These are phyloP conservation scores for Plectosphaerella cucumerina DNA, from an alignment of 2,329 filamentous ascomycete genomes.

Conservation along the genomic window DNA sequence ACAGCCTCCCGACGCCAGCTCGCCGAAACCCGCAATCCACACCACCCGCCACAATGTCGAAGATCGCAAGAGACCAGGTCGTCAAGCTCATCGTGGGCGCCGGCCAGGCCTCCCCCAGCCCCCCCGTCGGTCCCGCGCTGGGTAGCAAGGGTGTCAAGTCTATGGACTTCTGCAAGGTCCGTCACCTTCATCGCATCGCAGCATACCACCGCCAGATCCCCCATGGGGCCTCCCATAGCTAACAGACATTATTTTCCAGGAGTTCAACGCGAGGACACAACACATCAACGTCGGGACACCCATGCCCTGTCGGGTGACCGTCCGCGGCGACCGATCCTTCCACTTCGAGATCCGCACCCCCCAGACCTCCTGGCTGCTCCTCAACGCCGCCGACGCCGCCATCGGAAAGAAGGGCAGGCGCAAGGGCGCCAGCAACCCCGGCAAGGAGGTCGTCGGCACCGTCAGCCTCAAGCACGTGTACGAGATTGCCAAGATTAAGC, in stretches of 20 bases:
- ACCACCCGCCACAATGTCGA: constrained; percentile 43
- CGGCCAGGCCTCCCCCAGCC: constrained; percentile 89
- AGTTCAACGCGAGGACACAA: constrained; percentile 93
- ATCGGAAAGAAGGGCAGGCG: constrained; percentile 70
- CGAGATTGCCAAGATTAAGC: constrained; percentile 97
- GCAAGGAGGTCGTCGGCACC: constrained; percentile 73
- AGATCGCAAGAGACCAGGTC: constrained; percentile 59
- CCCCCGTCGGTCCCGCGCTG: constrained; percentile 91
- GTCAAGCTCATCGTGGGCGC: constrained; percentile 98
- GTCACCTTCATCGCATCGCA: background rate
- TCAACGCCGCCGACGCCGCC: constrained; percentile 75
- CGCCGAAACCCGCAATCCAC: constrained; percentile 9
- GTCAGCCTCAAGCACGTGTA: constrained; percentile 94
- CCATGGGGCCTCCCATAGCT: constrained; percentile 10
- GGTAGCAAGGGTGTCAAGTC: constrained; percentile 98
- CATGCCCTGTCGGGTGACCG: constrained; percentile 83
- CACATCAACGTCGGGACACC: constrained; percentile 80
- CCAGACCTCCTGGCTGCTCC: constrained; percentile 84
- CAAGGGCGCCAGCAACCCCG: constrained; percentile 72
- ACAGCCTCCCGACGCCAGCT: background rate
- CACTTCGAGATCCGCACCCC: constrained; percentile 91
- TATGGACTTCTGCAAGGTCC: constrained; percentile 98
- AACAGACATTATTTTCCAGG: constrained; percentile 47
- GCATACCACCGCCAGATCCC: constrained; percentile 2
- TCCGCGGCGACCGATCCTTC: constrained; percentile 91